Evolutionary conservation across 139 green algal genomes (phyloP).

Genomic region (Volvox reticuliferus): DNA sequence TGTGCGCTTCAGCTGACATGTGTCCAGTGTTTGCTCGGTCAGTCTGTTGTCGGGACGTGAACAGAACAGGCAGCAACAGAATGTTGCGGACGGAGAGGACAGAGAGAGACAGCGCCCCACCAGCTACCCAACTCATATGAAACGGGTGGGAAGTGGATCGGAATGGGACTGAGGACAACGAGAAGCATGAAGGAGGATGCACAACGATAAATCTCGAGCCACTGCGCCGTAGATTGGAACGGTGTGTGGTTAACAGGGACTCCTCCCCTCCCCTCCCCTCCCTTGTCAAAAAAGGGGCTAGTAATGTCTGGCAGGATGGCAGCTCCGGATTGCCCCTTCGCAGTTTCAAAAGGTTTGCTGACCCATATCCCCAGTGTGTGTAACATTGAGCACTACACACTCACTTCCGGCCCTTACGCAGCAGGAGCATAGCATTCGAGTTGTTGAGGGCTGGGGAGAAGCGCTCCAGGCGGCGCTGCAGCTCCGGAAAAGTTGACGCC

Average conservation of each 20-base stretch:
- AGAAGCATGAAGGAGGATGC: too few species aligned
- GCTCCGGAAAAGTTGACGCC: constrained; percentile 66
- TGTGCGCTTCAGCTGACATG: constrained; percentile 81
- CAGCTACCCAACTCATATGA: too few species aligned
- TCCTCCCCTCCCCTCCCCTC: too few species aligned
- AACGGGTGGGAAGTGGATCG: neutral
- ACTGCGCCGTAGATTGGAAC: too few species aligned
- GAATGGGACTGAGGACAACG: neutral
- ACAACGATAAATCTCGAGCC: too few species aligned
- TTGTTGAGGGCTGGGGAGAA: constrained; percentile 57
- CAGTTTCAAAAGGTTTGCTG: too few species aligned
- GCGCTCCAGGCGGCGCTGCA: constrained; percentile 69
- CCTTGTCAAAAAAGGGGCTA: too few species aligned
- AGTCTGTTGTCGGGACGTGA: constrained; percentile 56
- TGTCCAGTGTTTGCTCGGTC: constrained; percentile 81
- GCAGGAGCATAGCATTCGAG: constrained; percentile 65
- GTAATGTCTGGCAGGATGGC: too few species aligned
- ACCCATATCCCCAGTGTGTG: too few species aligned
- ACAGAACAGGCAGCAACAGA: neutral
- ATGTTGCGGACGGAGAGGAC: neutral
- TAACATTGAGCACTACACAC: neutral
- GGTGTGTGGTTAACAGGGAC: too few species aligned
- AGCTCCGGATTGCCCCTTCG: too few species aligned
- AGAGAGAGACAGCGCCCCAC: too few species aligned
- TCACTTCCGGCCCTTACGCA: constrained; percentile 75